A percentile compares a stretch with the other conserved stretches of the same genome.
Conservation (phyloP, 768 basidiomycete genomes). For the Boletus pseudo-olivaceus region DNA sequence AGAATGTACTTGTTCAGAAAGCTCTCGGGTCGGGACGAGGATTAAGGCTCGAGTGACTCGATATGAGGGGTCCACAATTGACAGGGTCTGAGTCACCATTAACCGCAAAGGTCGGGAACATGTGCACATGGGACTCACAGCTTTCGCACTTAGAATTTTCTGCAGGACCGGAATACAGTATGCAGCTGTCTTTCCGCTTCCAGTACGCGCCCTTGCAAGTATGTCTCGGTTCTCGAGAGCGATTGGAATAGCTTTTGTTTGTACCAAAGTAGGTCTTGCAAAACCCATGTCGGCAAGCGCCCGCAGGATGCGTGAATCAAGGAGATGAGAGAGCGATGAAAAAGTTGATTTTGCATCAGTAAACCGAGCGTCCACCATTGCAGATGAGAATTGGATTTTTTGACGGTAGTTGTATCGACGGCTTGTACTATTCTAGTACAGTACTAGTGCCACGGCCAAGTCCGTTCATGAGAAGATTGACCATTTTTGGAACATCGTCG, state of each 20-base stretch:
- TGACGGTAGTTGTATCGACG: too few relatives aligned
- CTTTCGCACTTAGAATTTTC: conserved; percentile 79
- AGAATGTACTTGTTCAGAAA: conserved; percentile 83
- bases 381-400: background rate
- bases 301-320: conserved; percentile 82
- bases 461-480: background rate
- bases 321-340: conserved; percentile 64
- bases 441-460: too few relatives aligned
- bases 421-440: too few relatives aligned
- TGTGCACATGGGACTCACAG: conserved; percentile 45
- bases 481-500: background rate
- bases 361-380: conserved; percentile 45
- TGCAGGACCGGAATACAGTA: conserved; percentile 91
- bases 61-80: conserved; percentile 37
- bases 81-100: conserved; percentile 29
- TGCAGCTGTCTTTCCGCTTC: conserved; percentile 95
- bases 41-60: conserved; percentile 72
- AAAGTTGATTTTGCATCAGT: conserved; percentile 51
- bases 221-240: conserved; percentile 89
- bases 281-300: conserved; percentile 90
- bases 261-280: conserved; percentile 87
- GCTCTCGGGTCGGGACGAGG: conserved; percentile 87
- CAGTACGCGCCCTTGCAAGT: conserved; percentile 90
- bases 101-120: background rate
- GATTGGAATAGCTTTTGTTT: conserved; percentile 87